Evolutionary conservation across 805 yeast genomes (phyloP).

Genomic region (Barnettozyma californica): DNA sequence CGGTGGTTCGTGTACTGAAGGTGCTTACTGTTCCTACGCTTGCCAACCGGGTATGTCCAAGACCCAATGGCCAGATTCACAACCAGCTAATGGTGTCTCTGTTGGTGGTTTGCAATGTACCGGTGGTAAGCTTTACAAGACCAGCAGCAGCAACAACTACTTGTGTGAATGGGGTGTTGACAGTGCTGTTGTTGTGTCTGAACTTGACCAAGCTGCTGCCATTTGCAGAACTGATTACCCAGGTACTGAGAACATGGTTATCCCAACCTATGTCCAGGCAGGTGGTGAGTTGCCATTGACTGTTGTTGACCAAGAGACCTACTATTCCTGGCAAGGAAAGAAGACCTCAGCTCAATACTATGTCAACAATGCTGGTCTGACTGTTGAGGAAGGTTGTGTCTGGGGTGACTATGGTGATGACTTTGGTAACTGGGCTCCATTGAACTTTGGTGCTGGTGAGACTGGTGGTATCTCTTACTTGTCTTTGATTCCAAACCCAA

Average conservation of each 20-base stretch:
- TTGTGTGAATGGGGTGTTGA: conserved; percentile 87
- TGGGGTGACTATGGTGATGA: conserved; percentile 84
- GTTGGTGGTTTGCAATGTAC: conserved; percentile 91
- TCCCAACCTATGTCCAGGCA: conserved; percentile 77
- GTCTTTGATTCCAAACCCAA: conserved; percentile 93
- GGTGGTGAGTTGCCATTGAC: conserved; percentile 65
- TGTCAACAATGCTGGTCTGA: conserved; percentile 94
- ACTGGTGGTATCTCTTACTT: conserved; percentile 64
- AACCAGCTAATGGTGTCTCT: conserved; percentile 86
- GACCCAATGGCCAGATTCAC: conserved; percentile 92
- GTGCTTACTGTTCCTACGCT: conserved; percentile 94
- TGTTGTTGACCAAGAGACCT: conserved; percentile 71
- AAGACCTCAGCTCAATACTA: conserved; percentile 93
- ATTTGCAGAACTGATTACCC: conserved; percentile 99
- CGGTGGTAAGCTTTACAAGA: conserved; percentile 76
- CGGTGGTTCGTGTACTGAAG: conserved; percentile 63
- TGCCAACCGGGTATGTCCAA: conserved; percentile 99
- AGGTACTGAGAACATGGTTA: conserved; percentile 97
- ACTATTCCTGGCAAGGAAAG: conserved; percentile 79
- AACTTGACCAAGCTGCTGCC: conserved; percentile 66
- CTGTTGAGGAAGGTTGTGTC: conserved; percentile 82
- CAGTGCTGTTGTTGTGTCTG: conserved; percentile 63
- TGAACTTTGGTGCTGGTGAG: conserved; percentile 89
- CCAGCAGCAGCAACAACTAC: conserved; percentile 60
- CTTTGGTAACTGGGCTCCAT: conserved; percentile 97